Conservation (phyloP, 257 asterid genomes). For the Petunia axillaris region DNA sequence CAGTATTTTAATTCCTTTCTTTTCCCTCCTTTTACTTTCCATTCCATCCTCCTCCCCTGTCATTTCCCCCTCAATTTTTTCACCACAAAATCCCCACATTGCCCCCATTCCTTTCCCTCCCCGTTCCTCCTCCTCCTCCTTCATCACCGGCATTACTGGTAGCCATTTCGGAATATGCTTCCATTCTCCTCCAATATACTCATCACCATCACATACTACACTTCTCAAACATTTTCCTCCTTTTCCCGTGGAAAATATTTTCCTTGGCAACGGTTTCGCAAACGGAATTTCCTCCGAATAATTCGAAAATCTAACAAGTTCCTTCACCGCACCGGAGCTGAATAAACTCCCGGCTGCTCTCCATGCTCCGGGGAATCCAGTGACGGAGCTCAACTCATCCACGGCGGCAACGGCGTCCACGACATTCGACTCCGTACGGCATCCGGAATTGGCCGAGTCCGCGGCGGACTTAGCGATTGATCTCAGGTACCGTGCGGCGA, state of each 20-base stretch:
- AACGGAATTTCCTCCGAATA: slow-evolving; percentile 52
- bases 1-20: slow-evolving; percentile 23
- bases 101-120: slow-evolving; percentile 31
- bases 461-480: slow-evolving; percentile 50
- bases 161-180: slow-evolving; percentile 63
- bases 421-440: slow-evolving; percentile 60
- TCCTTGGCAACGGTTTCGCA: slow-evolving; percentile 45
- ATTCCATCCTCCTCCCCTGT: background rate
- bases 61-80: slow-evolving; percentile 19
- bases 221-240: background rate
- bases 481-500: slow-evolving; percentile 50
- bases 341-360: slow-evolving; percentile 14
- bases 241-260: background rate
- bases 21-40: slow-evolving; percentile 23
- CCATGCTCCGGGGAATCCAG: slow-evolving; percentile 49
- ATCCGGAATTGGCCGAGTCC: slow-evolving; percentile 46
- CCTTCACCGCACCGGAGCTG: slow-evolving; percentile 42
- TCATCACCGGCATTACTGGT: slow-evolving; percentile 44
- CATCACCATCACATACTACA: slow-evolving; percentile 20
- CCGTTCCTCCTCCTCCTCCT: slow-evolving; percentile 22
- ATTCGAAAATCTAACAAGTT: slow-evolving; percentile 38
- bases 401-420: slow-evolving; percentile 48
- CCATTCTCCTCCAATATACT: slow-evolving; percentile 26
- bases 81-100: slow-evolving; percentile 34
- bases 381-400: slow-evolving; percentile 52